phyloP scores from a whole-genome alignment of 2,329 filamentous ascomycete species.

The Penicillium concentricum region DNA sequence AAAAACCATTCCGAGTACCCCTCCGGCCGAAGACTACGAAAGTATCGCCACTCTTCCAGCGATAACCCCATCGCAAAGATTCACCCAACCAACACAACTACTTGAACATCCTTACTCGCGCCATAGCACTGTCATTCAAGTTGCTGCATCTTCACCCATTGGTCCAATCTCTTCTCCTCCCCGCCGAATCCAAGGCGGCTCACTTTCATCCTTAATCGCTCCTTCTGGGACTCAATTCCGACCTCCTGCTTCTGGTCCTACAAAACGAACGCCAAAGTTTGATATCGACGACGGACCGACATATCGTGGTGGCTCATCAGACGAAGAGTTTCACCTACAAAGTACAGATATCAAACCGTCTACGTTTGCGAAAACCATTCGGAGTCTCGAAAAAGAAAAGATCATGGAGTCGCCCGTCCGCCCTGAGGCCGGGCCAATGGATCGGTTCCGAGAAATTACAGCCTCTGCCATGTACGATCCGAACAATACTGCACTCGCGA shows the following conservation, averaged over 20 bases:
- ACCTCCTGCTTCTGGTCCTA: constrained; percentile 47
- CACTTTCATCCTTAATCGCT: constrained; percentile 65
- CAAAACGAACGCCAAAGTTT: constrained; percentile 40
- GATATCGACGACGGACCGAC: constrained; percentile 57
- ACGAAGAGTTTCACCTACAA: constrained; percentile 51
- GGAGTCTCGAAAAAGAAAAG: constrained; percentile 42
- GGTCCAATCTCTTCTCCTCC: constrained; percentile 49
- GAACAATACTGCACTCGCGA: constrained; percentile 11
- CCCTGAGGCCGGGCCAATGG: constrained; percentile 25
- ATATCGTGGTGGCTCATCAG: constrained; percentile 63
- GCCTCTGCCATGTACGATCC: constrained; percentile 45
- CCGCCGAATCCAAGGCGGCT: constrained; percentile 39
- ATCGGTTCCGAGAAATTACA: constrained; percentile 47
- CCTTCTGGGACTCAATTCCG: constrained; percentile 73
- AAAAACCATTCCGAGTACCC: constrained; percentile 31
- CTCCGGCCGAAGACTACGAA: constrained; percentile 42
- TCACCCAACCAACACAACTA: constrained; percentile 63
- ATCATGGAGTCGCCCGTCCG: constrained; percentile 43
- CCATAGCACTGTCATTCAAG: constrained; percentile 62
- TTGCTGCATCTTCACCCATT: constrained; percentile 83
- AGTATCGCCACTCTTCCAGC: constrained; percentile 51
- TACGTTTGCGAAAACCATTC: constrained; percentile 51
- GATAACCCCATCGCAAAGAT: constrained; percentile 49
- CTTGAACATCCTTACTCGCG: constrained; percentile 46
- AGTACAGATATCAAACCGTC: constrained; percentile 61